Conservation (phyloP, 352 stramenopile species). For the Saprolegnia diclina region DNA sequence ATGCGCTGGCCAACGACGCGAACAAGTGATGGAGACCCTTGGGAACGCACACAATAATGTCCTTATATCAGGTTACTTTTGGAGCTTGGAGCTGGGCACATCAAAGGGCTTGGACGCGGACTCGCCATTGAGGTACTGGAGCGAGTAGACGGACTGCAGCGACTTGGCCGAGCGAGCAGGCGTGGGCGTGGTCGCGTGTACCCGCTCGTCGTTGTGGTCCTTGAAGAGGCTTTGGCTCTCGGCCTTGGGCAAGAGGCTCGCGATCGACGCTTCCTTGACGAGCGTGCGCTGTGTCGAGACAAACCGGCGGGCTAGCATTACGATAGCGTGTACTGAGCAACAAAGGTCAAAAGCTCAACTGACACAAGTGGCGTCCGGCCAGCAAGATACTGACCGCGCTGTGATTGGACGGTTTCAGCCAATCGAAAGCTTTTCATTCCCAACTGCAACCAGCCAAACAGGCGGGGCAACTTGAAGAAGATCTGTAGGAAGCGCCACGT, state of each 20-base stretch:
- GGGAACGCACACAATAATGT: not conserved
- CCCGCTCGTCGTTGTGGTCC: constrained; percentile 48
- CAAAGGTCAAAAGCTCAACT: too few relatives aligned
- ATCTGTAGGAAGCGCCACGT: not conserved
- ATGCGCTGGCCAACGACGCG: constrained; percentile 3
- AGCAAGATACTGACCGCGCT: too few relatives aligned
- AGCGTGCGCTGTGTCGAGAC: not conserved
- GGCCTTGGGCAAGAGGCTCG: not conserved
- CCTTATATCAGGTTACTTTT: constrained; percentile 35
- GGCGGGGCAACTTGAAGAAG: not conserved
- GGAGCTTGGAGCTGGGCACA: constrained; percentile 55
- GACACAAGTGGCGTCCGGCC: too few relatives aligned
- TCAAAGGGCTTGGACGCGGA: constrained; percentile 49
- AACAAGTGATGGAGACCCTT: not conserved
- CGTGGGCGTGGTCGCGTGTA: constrained; percentile 11
- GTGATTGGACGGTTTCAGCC: not conserved
- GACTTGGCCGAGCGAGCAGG: not conserved
- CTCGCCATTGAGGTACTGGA: constrained; percentile 54
- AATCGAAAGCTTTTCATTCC: not conserved
- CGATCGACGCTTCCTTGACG: not conserved
- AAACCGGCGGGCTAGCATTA: not conserved
- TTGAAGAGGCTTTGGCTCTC: constrained; percentile 60
- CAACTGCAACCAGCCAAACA: not conserved
- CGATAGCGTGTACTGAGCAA: too few relatives aligned
- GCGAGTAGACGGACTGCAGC: constrained; percentile 42